These are phyloP conservation scores for Teratosphaeria destructans DNA, from an alignment of 2,329 filamentous ascomycete species.

Conservation along the genomic window DNA sequence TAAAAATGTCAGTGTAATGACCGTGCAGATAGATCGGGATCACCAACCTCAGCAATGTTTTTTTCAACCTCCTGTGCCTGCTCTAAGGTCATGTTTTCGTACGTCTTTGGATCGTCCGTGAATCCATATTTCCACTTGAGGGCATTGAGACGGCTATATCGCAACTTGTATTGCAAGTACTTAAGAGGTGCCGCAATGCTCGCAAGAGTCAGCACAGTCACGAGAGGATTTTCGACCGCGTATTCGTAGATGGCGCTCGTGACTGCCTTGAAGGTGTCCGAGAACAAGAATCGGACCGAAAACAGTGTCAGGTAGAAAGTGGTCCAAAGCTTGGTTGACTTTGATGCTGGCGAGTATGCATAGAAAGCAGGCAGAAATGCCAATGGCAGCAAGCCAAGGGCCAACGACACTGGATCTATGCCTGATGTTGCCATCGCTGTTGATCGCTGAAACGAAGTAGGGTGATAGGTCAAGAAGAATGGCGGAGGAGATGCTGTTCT, in stretches of 20 bases:
- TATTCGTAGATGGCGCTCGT: background rate
- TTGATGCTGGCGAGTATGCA: background rate
- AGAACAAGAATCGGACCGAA: background rate
- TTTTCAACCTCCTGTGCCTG: constrained; percentile 3
- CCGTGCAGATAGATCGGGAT: background rate
- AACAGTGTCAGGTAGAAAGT: background rate
- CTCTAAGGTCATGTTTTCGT: constrained; percentile 3
- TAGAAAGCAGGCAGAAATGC: background rate
- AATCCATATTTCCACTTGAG: constrained; percentile 5
- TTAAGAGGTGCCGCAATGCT: background rate
- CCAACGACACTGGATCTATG: background rate
- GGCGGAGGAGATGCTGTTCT: background rate
- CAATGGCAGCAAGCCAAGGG: background rate
- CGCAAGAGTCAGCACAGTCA: background rate
- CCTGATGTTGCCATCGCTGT: background rate
- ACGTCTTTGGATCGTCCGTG: constrained; percentile 3
- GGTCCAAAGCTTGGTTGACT: background rate
- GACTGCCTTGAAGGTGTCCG: background rate
- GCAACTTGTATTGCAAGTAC: background rate
- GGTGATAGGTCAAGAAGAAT: background rate
- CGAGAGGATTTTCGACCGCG: background rate
- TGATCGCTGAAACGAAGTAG: background rate
- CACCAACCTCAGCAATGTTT: constrained; percentile 3
- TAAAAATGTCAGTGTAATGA: background rate
- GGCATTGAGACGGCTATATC: constrained; percentile 3